Conservation (phyloP, 2,329 filamentous ascomycete species). For the Rachicladosporium sp. region DNA sequence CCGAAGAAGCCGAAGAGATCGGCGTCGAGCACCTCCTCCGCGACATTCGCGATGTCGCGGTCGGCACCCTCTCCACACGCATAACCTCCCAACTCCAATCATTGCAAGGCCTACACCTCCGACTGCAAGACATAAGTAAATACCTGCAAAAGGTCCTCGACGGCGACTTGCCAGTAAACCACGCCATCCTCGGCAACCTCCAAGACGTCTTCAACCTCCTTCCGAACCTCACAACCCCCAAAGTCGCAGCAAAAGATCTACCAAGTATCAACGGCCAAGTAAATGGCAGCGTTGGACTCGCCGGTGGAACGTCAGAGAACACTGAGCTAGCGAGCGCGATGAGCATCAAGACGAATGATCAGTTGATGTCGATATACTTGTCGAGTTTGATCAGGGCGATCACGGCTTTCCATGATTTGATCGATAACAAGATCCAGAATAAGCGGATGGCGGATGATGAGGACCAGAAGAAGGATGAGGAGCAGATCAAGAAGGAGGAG, state of each 20-base stretch:
- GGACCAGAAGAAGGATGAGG: slow-evolving; percentile 63
- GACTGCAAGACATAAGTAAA: slow-evolving; percentile 84
- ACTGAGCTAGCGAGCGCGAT: slow-evolving; percentile 89
- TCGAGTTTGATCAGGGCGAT: slow-evolving; percentile 95
- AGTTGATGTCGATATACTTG: slow-evolving; percentile 96
- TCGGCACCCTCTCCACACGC: slow-evolving; percentile 88
- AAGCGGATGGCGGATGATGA: slow-evolving; percentile 93
- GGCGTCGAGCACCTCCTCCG: slow-evolving; percentile 94
- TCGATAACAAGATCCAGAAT: slow-evolving; percentile 99
- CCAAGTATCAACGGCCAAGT: slow-evolving; percentile 37
- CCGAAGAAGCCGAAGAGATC: slow-evolving; percentile 97
- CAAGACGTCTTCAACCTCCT: slow-evolving; percentile 98
- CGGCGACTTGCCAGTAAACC: slow-evolving; percentile 85
- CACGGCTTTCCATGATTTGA: slow-evolving; percentile 96
- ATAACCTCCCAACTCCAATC: slow-evolving; percentile 97
- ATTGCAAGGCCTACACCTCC: slow-evolving; percentile 85
- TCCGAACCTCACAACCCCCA: slow-evolving; percentile 82
- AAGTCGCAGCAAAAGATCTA: slow-evolving; percentile 52
- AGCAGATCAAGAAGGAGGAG: slow-evolving; percentile 45
- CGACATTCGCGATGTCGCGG: slow-evolving; percentile 95
- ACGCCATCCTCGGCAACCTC: slow-evolving; percentile 93
- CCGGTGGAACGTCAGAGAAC: slow-evolving; percentile 45
- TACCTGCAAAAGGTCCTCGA: slow-evolving; percentile 96
- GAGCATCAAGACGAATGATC: slow-evolving; percentile 98
- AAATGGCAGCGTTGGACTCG: slow-evolving; percentile 45